phyloP scores from a whole-genome alignment of 2,329 filamentous ascomycete species.

The Penicillium sp. region DNA sequence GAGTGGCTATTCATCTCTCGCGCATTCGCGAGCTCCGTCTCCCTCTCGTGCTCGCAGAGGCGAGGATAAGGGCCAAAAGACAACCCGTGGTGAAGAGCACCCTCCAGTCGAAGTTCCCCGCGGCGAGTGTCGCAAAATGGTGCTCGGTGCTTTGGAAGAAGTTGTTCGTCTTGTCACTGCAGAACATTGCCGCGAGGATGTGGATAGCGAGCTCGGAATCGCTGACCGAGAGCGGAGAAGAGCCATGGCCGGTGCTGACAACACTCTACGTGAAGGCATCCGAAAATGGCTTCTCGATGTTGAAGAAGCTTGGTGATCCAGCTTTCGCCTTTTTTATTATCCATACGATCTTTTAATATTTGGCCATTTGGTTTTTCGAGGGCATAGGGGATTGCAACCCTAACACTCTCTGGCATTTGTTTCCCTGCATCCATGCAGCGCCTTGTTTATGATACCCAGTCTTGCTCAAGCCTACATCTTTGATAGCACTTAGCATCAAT shows the following conservation, averaged over 20 bases:
- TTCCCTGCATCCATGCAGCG: not conserved
- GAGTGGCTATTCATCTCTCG: slow-evolving; percentile 41
- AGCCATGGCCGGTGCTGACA: slow-evolving; percentile 40
- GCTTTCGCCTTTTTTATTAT: not conserved
- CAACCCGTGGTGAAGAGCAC: slow-evolving; percentile 27
- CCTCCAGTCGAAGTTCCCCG: slow-evolving; percentile 45
- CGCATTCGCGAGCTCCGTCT: slow-evolving; percentile 41
- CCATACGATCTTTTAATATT: not conserved
- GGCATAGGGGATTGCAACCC: not conserved
- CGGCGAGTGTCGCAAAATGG: slow-evolving; percentile 51
- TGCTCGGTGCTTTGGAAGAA: slow-evolving; percentile 55
- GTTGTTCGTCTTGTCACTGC: slow-evolving; percentile 54
- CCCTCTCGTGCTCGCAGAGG: slow-evolving; percentile 35
- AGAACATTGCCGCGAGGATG: slow-evolving; percentile 43
- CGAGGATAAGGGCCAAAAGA: slow-evolving; percentile 27
- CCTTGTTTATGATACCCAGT: slow-evolving; percentile 24
- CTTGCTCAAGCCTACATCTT: slow-evolving; percentile 2
- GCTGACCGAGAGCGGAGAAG: slow-evolving; percentile 35
- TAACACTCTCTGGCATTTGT: not conserved
- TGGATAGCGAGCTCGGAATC: slow-evolving; percentile 29
- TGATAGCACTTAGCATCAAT: not conserved
- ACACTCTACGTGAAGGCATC: slow-evolving; percentile 54
- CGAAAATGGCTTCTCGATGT: slow-evolving; percentile 53
- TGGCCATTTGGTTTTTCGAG: not conserved
- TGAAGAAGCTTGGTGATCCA: slow-evolving; percentile 41